Conservation (phyloP, 2,329 filamentous ascomycete species). For the Stemphylium lycopersici region DNA sequence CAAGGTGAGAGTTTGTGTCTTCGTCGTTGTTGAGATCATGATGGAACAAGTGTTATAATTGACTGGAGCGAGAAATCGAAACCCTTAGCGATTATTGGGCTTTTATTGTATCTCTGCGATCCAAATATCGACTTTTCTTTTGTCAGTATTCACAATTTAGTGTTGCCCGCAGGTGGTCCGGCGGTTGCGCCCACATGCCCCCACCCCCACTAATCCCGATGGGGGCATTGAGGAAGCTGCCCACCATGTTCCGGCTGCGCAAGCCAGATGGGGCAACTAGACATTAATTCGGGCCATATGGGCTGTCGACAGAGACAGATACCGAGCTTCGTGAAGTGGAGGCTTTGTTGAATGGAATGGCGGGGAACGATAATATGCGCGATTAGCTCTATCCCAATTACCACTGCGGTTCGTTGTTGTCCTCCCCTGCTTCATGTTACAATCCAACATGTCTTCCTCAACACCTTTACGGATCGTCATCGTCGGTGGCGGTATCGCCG, state of each 20-base stretch:
- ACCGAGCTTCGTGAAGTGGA: not conserved
- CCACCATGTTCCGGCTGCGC: not conserved
- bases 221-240: not conserved
- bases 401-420: no score
- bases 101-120: no score
- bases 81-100: no score
- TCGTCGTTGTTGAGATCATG: constrained; percentile 23
- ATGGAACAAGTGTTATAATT: not conserved
- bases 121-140: not conserved
- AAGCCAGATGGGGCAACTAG: not conserved
- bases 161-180: not conserved
- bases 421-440: not conserved
- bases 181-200: not conserved
- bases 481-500: constrained; percentile 35
- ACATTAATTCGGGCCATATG: no score
- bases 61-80: no score
- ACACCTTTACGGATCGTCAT: constrained; percentile 42
- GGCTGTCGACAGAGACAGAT: not conserved
- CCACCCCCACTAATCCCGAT: not conserved
- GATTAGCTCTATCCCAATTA: no score
- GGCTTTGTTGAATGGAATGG: not conserved
- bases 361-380: not conserved
- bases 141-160: not conserved
- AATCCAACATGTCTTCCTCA: constrained; percentile 15
- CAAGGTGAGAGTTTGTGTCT: constrained; percentile 15